Evolutionary conservation across 257 asterid species (phyloP).

Genomic region (Salvia miltiorrhiza): DNA sequence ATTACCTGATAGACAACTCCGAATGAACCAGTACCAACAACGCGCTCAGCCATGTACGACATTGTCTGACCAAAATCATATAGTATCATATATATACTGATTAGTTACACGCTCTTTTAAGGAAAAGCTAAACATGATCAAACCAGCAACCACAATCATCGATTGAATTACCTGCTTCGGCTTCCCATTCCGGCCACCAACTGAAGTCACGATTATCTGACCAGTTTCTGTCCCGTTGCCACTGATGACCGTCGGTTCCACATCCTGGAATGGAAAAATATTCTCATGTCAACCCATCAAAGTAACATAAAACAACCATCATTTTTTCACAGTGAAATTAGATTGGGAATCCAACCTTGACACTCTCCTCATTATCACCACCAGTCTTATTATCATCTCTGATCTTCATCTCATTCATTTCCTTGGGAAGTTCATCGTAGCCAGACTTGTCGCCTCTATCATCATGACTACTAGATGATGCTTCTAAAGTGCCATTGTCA

Average conservation of each 20-base stretch:
- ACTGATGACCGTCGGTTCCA: conserved; percentile 65
- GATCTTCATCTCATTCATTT: conserved; percentile 45
- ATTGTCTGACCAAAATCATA: conserved; percentile 42
- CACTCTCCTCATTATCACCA: conserved; percentile 37
- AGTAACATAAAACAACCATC: not conserved
- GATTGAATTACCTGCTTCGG: conserved; percentile 74
- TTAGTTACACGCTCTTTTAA: not conserved
- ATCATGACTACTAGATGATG: conserved; percentile 27
- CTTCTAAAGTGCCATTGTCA: too few species aligned
- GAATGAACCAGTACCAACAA: conserved; percentile 63
- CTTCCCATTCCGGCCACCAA: conserved; percentile 66
- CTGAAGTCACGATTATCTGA: conserved; percentile 71
- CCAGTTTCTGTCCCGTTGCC: conserved; percentile 88
- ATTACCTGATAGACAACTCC: conserved; percentile 88
- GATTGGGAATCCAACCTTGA: conserved; percentile 40
- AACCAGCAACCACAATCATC: not conserved
- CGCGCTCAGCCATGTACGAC: conserved; percentile 71
- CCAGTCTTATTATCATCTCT: conserved; percentile 35
- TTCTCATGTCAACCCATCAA: conserved; percentile 4
- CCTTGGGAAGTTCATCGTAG: conserved; percentile 47
- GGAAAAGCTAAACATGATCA: not conserved
- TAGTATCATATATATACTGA: not conserved
- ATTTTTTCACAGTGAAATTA: not conserved
- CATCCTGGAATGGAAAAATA: conserved; percentile 37
- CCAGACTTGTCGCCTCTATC: conserved; percentile 38